These are phyloP conservation scores for Xylariaceae sp. DNA, from an alignment of 2,329 filamentous ascomycete genomes.

Conservation along the genomic window DNA sequence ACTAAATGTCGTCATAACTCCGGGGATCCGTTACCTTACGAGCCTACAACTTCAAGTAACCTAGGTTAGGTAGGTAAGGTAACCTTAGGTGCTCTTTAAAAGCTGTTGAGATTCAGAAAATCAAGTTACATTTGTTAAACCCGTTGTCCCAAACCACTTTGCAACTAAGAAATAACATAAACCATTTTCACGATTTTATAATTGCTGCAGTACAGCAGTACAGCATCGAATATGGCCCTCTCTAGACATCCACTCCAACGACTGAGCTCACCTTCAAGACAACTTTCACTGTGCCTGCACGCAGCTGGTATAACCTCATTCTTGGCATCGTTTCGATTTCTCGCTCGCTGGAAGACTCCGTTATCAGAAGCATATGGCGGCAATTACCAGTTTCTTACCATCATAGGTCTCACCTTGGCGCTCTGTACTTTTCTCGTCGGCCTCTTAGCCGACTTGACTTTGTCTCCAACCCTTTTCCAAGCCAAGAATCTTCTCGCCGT, in stretches of 20 bases:
- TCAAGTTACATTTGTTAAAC: no score
- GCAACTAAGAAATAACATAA: no score
- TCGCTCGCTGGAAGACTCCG: slow-evolving; percentile 43
- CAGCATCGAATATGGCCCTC: background rate
- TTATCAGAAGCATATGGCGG: slow-evolving; percentile 59
- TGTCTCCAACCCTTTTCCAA: slow-evolving; percentile 53
- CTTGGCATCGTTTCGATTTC: slow-evolving; percentile 47
- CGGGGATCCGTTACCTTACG: no score
- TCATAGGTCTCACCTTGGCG: slow-evolving; percentile 61
- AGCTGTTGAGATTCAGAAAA: no score
- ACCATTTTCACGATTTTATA: no score
- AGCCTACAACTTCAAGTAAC: no score
- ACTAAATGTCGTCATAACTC: no score
- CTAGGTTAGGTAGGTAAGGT: no score
- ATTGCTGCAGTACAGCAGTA: no score
- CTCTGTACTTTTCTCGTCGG: slow-evolving; percentile 56
- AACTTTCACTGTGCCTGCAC: slow-evolving; percentile 59
- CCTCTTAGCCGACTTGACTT: slow-evolving; percentile 58
- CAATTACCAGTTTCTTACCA: slow-evolving; percentile 68
- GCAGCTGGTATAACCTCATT: slow-evolving; percentile 48
- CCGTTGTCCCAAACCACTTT: no score
- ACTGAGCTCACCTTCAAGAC: slow-evolving; percentile 58
- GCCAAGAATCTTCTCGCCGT: slow-evolving; percentile 64
- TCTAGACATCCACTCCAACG: slow-evolving; percentile 57
- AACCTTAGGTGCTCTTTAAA: no score